Percentiles rank a stretch among this genome's conserved stretches.
Conservation (phyloP, 495 filamentous ascomycete species). For the Sabuloglossum arenarium region DNA sequence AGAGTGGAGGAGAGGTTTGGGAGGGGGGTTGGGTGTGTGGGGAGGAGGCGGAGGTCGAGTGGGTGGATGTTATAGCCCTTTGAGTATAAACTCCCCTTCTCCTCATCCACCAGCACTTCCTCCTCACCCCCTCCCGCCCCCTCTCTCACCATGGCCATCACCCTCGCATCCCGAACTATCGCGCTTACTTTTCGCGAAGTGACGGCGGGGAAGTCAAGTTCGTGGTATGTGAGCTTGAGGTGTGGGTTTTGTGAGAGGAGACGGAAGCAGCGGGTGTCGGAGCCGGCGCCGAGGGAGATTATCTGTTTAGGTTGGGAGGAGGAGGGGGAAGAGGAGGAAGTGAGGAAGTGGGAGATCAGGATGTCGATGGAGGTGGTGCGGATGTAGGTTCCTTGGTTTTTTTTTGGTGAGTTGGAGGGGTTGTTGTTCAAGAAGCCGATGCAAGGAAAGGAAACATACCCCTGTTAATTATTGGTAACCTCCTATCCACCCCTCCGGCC, state of each 20-base stretch:
- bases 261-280: slow-evolving; percentile 73
- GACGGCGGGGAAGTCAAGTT: slow-evolving; percentile 74
- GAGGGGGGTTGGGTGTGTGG: slow-evolving; percentile 11
- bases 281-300: slow-evolving; percentile 81
- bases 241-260: slow-evolving; percentile 23
- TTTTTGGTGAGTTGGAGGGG: background rate
- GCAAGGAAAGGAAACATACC: slow-evolving; percentile 26
- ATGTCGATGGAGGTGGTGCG: slow-evolving; percentile 71
- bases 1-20: slow-evolving; percentile 25
- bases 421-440: background rate
- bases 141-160: background rate
- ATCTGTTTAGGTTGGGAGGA: slow-evolving; percentile 32
- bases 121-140: background rate
- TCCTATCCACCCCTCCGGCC: slow-evolving; percentile 22
- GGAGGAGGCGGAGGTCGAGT: slow-evolving; percentile 44
- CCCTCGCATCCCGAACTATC: slow-evolving; percentile 12
- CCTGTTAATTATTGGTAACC: slow-evolving; percentile 83
- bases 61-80: slow-evolving; percentile 52
- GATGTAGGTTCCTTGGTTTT: slow-evolving; percentile 62
- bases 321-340: background rate
- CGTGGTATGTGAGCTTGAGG: slow-evolving; percentile 51
- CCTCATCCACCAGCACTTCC: slow-evolving; percentile 7
- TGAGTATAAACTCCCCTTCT: slow-evolving; percentile 18
- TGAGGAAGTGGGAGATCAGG: slow-evolving; percentile 53
- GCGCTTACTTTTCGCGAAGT: slow-evolving; percentile 38